These are phyloP conservation scores for Penicillium antarcticum DNA, from an alignment of 495 filamentous ascomycete species.

Conservation along the genomic window DNA sequence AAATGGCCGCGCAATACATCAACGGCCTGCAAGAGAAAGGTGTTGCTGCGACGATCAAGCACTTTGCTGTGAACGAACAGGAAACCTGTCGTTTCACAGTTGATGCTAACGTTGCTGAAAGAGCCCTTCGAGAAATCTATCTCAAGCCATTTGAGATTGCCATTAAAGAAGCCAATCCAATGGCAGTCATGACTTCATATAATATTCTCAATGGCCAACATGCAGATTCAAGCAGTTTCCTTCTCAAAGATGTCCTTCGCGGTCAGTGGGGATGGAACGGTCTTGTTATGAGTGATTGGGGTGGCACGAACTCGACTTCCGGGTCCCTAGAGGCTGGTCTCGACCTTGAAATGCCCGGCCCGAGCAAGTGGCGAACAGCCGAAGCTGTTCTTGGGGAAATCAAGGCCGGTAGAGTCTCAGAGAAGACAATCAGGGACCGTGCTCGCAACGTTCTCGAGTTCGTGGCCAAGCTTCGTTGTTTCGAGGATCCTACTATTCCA, in stretches of 20 bases:
- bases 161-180: conserved; percentile 51
- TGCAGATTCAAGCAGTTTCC: conserved; percentile 53
- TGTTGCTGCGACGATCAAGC: conserved; percentile 62
- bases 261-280: conserved; percentile 65
- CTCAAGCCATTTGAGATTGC: conserved; percentile 64
- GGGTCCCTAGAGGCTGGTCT: conserved; percentile 55
- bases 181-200: conserved; percentile 67
- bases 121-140: conserved; percentile 67
- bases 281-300: conserved; percentile 64
- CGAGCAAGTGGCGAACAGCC: conserved; percentile 43
- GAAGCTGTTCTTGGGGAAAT: conserved; percentile 1
- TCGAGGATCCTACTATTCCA: not conserved
- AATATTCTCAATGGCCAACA: conserved; percentile 66
- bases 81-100: conserved; percentile 58
- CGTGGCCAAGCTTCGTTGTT: conserved; percentile 46
- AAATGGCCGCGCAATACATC: conserved; percentile 54
- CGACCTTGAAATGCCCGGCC: conserved; percentile 66
- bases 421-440: conserved; percentile 23
- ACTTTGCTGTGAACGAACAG: conserved; percentile 66
- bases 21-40: conserved; percentile 60
- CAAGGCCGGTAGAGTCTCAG: not conserved
- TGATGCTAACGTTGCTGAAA: conserved; percentile 52
- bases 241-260: conserved; percentile 56
- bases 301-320: conserved; percentile 30
- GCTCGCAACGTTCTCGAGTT: conserved; percentile 39